Evolutionary conservation across 345 rosid species (phyloP).

Genomic region (Citrus glauca): DNA sequence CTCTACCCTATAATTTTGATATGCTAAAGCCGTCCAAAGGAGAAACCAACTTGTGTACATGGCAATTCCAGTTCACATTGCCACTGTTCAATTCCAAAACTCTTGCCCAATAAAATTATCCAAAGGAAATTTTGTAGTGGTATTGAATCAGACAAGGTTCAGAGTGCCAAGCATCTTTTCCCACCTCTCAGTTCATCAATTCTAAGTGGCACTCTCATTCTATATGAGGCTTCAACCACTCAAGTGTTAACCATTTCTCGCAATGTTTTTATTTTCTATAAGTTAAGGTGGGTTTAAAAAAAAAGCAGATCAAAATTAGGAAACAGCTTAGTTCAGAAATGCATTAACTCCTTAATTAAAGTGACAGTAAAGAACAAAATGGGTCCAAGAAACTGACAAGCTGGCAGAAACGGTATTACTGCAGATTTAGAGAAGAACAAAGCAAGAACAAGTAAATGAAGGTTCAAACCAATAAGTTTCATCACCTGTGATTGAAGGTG

Average conservation of each 20-base stretch:
- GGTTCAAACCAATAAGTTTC: constrained; percentile 10
- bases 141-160: not conserved
- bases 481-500: constrained; percentile 88
- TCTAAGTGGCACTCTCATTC: not conserved
- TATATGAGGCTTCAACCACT: not conserved
- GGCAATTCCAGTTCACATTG: not conserved
- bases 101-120: not conserved
- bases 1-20: not conserved
- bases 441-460: not conserved
- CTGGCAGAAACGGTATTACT: not conserved
- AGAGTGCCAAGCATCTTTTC: not conserved
- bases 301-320: not conserved
- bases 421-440: not conserved
- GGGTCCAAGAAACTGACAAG: not conserved
- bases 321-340: not conserved
- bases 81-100: not conserved
- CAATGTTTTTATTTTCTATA: not conserved
- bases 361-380: not conserved
- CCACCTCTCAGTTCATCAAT: not conserved
- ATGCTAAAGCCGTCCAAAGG: not conserved
- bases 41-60: not conserved
- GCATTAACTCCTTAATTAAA: not conserved
- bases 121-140: not conserved
- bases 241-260: not conserved
- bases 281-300: not conserved